Conservation (phyloP, 192 early-diverging fungal genomes). For the Coemansia sp. region DNA sequence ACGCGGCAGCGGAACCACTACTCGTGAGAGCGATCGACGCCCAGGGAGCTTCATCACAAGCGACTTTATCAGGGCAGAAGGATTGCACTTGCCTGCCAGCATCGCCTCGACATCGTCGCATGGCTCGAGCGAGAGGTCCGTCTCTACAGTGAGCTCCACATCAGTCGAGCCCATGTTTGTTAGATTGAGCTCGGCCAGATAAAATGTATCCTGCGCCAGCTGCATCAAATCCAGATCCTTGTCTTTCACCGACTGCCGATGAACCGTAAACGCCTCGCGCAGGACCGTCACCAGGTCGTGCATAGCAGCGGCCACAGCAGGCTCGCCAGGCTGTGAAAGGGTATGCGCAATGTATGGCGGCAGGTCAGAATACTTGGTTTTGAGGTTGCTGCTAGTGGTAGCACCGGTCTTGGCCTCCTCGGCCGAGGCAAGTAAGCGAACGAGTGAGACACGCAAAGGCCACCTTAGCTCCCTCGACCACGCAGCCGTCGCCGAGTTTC, state of each 20-base stretch:
- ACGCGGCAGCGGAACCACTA: conserved; percentile 29
- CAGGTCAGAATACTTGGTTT: conserved; percentile 16
- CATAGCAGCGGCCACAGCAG: background rate
- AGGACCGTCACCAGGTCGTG: conserved; percentile 9
- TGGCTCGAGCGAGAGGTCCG: conserved; percentile 15
- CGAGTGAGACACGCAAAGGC: conserved; percentile 32
- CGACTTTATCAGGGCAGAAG: background rate
- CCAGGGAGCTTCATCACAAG: conserved; percentile 11
- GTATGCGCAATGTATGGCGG: conserved; percentile 29
- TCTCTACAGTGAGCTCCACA: conserved; percentile 21
- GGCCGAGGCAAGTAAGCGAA: conserved; percentile 18
- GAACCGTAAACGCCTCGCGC: conserved; percentile 1
- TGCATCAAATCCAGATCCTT: background rate
- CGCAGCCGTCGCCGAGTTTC: background rate
- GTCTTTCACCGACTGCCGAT: background rate
- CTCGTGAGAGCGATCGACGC: conserved; percentile 8
- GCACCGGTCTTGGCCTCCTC: background rate
- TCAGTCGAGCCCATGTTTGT: conserved; percentile 18
- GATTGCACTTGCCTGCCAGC: background rate
- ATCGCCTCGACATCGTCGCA: background rate
- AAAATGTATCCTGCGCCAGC: conserved; percentile 17
- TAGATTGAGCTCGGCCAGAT: conserved; percentile 27
- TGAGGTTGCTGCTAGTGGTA: background rate
- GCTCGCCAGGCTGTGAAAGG: background rate
- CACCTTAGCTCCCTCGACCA: conserved; percentile 37